Percentiles rank a stretch among this genome's conserved stretches.
Conservation (phyloP, 1,139 yeast genomes). For the Martiniozyma asiatica region DNA sequence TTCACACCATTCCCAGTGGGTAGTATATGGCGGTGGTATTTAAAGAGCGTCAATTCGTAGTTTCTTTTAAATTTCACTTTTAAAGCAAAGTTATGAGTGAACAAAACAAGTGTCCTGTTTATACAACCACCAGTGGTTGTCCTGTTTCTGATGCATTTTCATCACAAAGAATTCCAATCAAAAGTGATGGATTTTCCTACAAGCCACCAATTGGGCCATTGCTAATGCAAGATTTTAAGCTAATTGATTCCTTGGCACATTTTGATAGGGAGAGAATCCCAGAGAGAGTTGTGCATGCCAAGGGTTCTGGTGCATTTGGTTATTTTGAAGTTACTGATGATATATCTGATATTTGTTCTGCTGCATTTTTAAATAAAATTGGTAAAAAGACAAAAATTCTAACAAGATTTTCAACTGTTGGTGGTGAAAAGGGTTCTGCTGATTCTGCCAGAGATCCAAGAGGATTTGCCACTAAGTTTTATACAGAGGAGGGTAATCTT, state of each 20-base stretch:
- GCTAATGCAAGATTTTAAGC: constrained; percentile 65
- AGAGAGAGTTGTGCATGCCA: constrained; percentile 84
- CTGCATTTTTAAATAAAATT: constrained; percentile 56
- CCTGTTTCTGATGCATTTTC: constrained; percentile 24
- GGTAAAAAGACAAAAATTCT: constrained; percentile 70
- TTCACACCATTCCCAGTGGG: too few species aligned
- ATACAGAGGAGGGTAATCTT: constrained; percentile 79
- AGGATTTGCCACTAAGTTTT: constrained; percentile 73
- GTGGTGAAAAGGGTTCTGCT: constrained; percentile 77
- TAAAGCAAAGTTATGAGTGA: too few species aligned
- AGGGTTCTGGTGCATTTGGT: constrained; percentile 82
- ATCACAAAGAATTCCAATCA: constrained; percentile 22
- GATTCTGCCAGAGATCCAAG: constrained; percentile 87
- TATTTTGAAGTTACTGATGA: constrained; percentile 75
- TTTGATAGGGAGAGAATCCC: constrained; percentile 84
- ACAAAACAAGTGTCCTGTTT: too few species aligned
- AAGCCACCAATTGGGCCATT: constrained; percentile 53
- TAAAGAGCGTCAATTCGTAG: too few species aligned
- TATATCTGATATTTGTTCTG: constrained; percentile 57
- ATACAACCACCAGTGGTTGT: constrained; percentile 25
- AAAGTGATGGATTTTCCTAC: constrained; percentile 16
- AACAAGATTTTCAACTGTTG: constrained; percentile 79
- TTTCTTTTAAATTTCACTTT: too few species aligned
- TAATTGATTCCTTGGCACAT: constrained; percentile 68
- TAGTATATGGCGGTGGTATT: too few species aligned